phyloP scores from a whole-genome alignment of 2,329 filamentous ascomycete genomes.

The Pseudocercospora cruenta region DNA sequence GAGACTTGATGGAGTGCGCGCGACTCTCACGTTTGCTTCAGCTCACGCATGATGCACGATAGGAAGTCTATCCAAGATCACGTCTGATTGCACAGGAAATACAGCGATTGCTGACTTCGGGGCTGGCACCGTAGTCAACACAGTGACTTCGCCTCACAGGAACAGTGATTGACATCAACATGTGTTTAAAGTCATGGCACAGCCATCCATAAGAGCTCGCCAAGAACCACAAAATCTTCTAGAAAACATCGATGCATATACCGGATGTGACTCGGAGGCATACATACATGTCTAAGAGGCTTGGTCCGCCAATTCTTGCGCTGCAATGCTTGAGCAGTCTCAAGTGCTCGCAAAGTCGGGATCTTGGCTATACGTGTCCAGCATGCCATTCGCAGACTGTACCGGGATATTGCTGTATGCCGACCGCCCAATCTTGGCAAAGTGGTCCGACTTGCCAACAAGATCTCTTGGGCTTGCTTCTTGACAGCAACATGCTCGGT shows the following conservation, averaged over 20 bases:
- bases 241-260: not conserved
- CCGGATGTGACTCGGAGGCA: constrained; percentile 2
- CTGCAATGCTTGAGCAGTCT: not conserved
- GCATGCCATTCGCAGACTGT: not conserved
- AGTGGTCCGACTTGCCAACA: not conserved
- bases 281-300: not conserved
- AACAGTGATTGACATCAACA: not conserved
- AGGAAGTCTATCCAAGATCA: not conserved
- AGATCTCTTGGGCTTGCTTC: not conserved
- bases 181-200: not conserved
- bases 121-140: not conserved
- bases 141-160: not conserved
- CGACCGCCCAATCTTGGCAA: not conserved
- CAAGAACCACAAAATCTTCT: constrained; percentile 4
- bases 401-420: not conserved
- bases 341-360: not conserved
- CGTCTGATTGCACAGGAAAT: not conserved
- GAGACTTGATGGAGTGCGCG: not conserved
- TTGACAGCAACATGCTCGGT: not conserved
- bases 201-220: not conserved
- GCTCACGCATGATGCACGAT: not conserved
- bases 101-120: not conserved
- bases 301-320: not conserved
- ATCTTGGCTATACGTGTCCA: constrained; percentile 6
- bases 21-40: not conserved